These are phyloP conservation scores for Trichoderma lentiforme DNA, from an alignment of 2,329 filamentous ascomycete genomes.

Conservation along the genomic window DNA sequence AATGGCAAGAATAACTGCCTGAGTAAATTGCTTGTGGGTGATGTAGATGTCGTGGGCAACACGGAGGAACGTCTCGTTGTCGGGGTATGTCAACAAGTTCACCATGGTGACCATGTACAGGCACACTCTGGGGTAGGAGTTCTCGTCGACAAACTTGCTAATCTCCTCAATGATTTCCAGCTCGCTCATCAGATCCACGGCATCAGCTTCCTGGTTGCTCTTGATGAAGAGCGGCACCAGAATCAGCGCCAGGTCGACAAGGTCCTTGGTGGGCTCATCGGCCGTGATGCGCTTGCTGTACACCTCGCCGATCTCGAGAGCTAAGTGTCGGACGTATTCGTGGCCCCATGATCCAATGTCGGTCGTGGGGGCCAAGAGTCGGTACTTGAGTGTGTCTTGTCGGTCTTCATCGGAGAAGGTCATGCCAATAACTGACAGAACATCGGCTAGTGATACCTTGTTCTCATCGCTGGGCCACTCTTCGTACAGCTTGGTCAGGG, in stretches of 20 bases:
- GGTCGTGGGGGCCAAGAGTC: constrained; percentile 81
- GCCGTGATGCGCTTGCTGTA: constrained; percentile 83
- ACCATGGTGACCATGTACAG: constrained; percentile 99
- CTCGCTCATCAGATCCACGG: constrained; percentile 94
- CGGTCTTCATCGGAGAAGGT: constrained; percentile 96
- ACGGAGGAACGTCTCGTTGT: constrained; percentile 91
- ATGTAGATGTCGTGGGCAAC: constrained; percentile 94
- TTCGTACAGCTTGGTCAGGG: constrained; percentile 82
- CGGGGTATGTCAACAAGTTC: constrained; percentile 92
- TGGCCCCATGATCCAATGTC: constrained; percentile 98
- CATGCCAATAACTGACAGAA: constrained; percentile 96
- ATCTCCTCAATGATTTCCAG: constrained; percentile 95
- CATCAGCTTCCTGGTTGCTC: constrained; percentile 97
- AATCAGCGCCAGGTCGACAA: constrained; percentile 77
- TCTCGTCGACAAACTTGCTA: constrained; percentile 82
- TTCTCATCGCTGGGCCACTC: constrained; percentile 80
- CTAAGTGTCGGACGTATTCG: constrained; percentile 94
- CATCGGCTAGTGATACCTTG: constrained; percentile 89
- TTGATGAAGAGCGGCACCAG: constrained; percentile 93
- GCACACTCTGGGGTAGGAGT: constrained; percentile 90
- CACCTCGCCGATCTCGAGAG: constrained; percentile 92
- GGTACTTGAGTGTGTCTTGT: constrained; percentile 94
- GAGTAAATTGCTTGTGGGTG: constrained; percentile 85
- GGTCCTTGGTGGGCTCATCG: constrained; percentile 78
- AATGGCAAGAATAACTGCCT: constrained; percentile 92